Percentiles rank a stretch among this genome's conserved stretches.
Conservation (phyloP, 106 monocot species). For the Iris macrosiphon region DNA sequence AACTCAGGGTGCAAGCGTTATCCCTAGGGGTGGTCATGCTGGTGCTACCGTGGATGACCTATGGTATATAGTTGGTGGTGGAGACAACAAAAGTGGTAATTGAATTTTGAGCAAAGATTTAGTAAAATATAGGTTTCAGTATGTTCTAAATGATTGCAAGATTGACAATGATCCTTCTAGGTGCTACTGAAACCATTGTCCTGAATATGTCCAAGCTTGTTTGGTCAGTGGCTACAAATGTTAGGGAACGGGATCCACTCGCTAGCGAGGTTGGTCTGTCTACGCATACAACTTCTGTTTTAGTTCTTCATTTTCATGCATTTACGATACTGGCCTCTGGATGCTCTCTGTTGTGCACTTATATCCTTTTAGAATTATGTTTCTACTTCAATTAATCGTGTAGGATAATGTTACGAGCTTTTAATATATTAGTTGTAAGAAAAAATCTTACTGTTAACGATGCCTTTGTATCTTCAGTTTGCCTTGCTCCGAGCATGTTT, state of each 20-base stretch:
- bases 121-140: not conserved
- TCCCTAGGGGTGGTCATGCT: constrained; percentile 86
- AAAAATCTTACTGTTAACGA: no score
- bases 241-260: constrained; percentile 62
- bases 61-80: constrained; percentile 94
- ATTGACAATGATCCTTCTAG: constrained; percentile 17
- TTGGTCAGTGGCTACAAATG: constrained; percentile 53
- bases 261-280: constrained; percentile 71
- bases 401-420: no score
- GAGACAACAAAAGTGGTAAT: constrained; percentile 80
- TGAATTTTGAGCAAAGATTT: not conserved
- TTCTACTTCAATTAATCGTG: no score
- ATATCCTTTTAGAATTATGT: no score
- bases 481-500: no score
- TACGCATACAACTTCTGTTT: no score
- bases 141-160: not conserved
- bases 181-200: constrained; percentile 65
- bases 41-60: constrained; percentile 42
- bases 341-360: no score
- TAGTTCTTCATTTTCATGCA: no score
- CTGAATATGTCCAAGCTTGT: constrained; percentile 84
- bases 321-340: no score
- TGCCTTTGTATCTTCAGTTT: no score
- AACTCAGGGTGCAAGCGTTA: constrained; percentile 49
- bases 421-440: no score